These are phyloP conservation scores for Uronychia setigera DNA, from an alignment of 73 alveolate genomes.

Conservation along the genomic window DNA sequence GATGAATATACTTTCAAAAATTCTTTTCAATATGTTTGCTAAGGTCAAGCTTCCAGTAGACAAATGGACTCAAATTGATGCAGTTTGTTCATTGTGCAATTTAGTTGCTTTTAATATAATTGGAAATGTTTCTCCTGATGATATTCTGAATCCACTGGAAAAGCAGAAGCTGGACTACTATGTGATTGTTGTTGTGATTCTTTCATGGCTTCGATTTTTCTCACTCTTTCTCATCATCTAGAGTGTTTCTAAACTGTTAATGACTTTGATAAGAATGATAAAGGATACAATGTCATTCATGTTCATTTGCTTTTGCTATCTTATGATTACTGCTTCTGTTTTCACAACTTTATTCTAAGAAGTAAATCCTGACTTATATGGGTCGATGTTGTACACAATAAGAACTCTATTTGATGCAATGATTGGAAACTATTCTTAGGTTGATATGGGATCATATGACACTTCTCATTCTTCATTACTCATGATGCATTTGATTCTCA, in stretches of 20 bases:
- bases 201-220: constrained; percentile 59
- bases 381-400: constrained; percentile 25
- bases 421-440: constrained; percentile 38
- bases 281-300: constrained; percentile 24
- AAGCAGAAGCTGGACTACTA: constrained; percentile 43
- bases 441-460: constrained; percentile 25
- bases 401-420: constrained; percentile 59
- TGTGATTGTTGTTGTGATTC: constrained; percentile 31
- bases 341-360: constrained; percentile 54
- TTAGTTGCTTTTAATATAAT: constrained; percentile 23
- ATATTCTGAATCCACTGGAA: constrained; percentile 14
- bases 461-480: constrained; percentile 25
- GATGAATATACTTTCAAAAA: neutral
- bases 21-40: constrained; percentile 33
- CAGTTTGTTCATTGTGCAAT: constrained; percentile 19
- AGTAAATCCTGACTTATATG: constrained; percentile 35
- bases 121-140: constrained; percentile 27
- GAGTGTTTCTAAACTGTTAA: constrained; percentile 37
- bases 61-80: constrained; percentile 53
- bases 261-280: constrained; percentile 33
- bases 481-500: constrained; percentile 42
- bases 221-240: constrained; percentile 39
- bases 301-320: constrained; percentile 40
- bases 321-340: constrained; percentile 34
- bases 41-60: constrained; percentile 10